Evolutionary conservation across 805 yeast species (phyloP), one percentile per base, ranked within the genome.

Genomic region (Kregervanrija delftensis): DNA sequence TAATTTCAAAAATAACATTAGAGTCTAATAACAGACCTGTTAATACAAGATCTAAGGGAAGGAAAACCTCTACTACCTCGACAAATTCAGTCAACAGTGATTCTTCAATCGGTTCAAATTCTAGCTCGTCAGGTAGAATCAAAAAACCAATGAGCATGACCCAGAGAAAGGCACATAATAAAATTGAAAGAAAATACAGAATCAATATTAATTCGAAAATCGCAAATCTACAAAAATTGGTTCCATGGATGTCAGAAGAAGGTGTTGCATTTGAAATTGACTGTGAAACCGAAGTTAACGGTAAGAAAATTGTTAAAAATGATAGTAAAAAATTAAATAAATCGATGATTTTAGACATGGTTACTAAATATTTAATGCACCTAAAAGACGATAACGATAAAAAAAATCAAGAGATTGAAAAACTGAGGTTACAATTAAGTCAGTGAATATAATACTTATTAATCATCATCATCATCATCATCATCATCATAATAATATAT

Each of bases 101-200:
- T 22, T 22, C 28, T 2, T 22, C 28, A 4, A 6, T 22, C 28
- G 28, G 28, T 22, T 22, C 28, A 8, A 22, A 22, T 6, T 6
- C 28, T 6, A 22, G 28, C 28, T 22, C 28, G 28, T 12, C 41
- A 4, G 43, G 43, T 34, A 54, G 54, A 41, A 49, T 53, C 34
- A 57, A 56, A 41, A 60, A 57, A 33, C 61, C 61, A 38, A 58
- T 60, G 61, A 60, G 60, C 2, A 40, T 52, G 12, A 54, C 54
- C 9, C 88, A 82, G 62, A 79, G 81, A 52, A 77, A 77, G 54
- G 86, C 86, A 0, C 90, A 83, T 58, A 82, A 82, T 64, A 78
- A 77, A 61, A 80, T 83, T 49, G 89, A 83, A 57, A 79, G 82
- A 58, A 73, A 81, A 47, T 82, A 83, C 60, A 67, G 88, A 58